Evolutionary conservation across 2,329 filamentous ascomycete species (phyloP), one percentile per base, ranked within the genome.

Genomic region (Sclerotinia trifoliorum): DNA sequence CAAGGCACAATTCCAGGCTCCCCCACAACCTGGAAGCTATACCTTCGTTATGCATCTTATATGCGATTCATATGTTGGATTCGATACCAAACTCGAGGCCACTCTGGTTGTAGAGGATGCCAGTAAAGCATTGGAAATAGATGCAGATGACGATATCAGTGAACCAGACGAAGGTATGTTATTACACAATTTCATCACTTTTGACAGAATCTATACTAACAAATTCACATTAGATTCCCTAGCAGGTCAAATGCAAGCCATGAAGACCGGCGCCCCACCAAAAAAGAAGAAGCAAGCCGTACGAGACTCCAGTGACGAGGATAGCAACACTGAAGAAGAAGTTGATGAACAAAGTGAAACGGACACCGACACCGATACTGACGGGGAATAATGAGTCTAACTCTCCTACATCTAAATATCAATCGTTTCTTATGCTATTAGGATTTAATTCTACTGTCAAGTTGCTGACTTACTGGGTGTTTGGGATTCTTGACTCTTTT

Each of bases 1-100:
- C 76, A 98, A 97, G 84, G 94, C 96, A 79, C 93, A 97, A 79
- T 99, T 99, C 80, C 92, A 94, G 73, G 94, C 95, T 1, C 95
- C 95, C 55, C 93, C 94, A 32, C 92, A 97, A 78, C 87, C 92
- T 6, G 95, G 94, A 57, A 90, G 94, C 79, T 99, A 97, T 81
- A 94, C 91, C 1, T 99, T 99, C 78, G 90, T 93, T 70, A 91
- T 98, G 88, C 90, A 98, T 79, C 83, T 97, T 71, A 84, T 98
- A 66, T 97, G 94, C 77, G 95, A 99, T 80, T 94, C 92, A 77
- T 99, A 99, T 75, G 84, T 99, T 57, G 95, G 95, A 57, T 93
- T 97, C 73, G 96, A 99, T 78, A 91, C 90, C 62, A 95, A 93
- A 84, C 88, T 92, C 84, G 93, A 97, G 77, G 92, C 97, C 39